Evolutionary conservation across 2,329 filamentous ascomycete genomes (phyloP).

Genomic region (Colletotrichum aenigma): DNA sequence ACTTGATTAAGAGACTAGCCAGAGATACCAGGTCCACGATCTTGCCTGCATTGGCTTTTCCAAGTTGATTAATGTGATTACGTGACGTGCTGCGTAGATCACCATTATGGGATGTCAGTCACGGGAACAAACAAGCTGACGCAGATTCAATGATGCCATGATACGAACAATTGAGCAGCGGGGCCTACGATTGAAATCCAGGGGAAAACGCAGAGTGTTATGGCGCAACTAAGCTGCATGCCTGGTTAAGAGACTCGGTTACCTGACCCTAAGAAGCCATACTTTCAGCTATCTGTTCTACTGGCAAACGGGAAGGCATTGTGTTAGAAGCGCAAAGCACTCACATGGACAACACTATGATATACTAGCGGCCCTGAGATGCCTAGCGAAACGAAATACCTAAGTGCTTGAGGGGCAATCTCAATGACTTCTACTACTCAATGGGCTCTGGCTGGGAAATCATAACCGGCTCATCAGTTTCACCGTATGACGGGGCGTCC

Average conservation of each 20-base stretch:
- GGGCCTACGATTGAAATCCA: neutral
- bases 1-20: neutral
- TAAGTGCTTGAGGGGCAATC: neutral
- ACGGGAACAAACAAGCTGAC: neutral
- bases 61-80: neutral
- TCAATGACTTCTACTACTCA: neutral
- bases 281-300: neutral
- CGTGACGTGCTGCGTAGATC: fast-evolving
- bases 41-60: neutral
- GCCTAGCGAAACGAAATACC: neutral
- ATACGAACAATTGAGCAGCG: neutral
- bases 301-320: neutral
- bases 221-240: neutral
- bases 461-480: neutral
- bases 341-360: neutral
- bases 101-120: neutral
- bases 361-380: neutral
- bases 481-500: neutral
- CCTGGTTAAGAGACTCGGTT: neutral
- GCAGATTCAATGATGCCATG: neutral
- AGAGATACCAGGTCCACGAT: neutral
- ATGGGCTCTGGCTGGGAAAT: neutral
- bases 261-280: neutral
- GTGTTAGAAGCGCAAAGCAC: neutral
- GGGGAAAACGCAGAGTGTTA: neutral